Base-by-base conservation (phyloP, 2,329 filamentous ascomycete species). In the Scopulariopsis brevicaulis region DNA sequence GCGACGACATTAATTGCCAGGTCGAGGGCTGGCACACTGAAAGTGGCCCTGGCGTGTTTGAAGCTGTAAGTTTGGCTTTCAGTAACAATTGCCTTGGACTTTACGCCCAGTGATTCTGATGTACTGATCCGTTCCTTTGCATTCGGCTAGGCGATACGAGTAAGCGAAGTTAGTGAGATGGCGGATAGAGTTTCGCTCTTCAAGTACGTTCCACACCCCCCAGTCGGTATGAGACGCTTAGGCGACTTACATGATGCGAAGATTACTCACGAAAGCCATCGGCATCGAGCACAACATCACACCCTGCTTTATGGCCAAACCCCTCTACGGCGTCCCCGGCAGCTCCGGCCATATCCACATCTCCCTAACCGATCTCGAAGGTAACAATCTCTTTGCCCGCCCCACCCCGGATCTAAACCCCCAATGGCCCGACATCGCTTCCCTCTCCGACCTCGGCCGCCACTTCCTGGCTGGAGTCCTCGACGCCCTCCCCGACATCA, bases 281-380 rank as follows among this genome's bases (percentile, higher is more conserved):
- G 90, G 89, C 51, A 87, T 84, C 58, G 87, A 90, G 67, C 89
- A 91, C 69, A 90, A 90, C 63, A 96, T 99, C 68, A 96, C 90
- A 0, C 94, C 94, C 0, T 96, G 90, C 72, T 99, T 99, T 77
- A 99, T 99, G 94, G 94, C 94, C 18, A 99, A 99, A 73, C 94
- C 94, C 2, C 85, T 88, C 63, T 82, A 95, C 65, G 92, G 92
- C 0, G 77, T 97, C 0, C 94, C 94, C 0, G 94, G 94, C 53
- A 97, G 96, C 75, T 94, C 88, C 62, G 94, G 94, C 1, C 94
- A 99, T 70, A 93, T 96, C 79, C 94, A 99, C 70, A 79, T 97
- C 61, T 97, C 93, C 1, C 77, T 99, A 11, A 85, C 93, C 20
- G 89, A 93, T 67, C 79, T 81, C 62, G 74, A 82, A n/a, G 89